Conservation (phyloP, 2,329 filamentous ascomycete genomes). For the Phaeosphaeria sp. region DNA sequence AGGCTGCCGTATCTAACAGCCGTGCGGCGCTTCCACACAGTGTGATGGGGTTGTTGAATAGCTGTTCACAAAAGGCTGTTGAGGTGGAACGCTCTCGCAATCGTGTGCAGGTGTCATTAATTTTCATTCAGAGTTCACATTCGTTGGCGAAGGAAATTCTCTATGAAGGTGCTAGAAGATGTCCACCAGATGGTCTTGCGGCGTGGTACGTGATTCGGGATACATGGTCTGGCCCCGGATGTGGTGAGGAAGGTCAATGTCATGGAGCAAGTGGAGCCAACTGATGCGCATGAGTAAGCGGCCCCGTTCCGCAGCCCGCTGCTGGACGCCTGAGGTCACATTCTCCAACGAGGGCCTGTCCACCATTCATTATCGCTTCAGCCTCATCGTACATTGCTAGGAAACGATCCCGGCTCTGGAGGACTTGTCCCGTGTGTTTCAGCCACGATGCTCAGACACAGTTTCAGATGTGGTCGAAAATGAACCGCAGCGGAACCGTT, state of each 20-base stretch:
- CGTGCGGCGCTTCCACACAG: background rate
- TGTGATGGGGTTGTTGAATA: background rate
- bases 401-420: background rate
- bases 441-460: background rate
- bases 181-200: background rate
- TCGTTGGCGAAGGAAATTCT: background rate
- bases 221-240: background rate
- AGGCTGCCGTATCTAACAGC: background rate
- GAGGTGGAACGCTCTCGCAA: background rate
- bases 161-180: background rate
- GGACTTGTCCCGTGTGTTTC: background rate
- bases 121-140: background rate
- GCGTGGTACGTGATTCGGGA: background rate
- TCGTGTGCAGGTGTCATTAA: background rate
- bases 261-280: too few relatives aligned
- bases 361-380: background rate
- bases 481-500: background rate
- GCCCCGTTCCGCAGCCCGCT: background rate
- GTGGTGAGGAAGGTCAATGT: background rate
- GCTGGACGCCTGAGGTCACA: background rate
- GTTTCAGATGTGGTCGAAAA: background rate
- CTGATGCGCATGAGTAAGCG: background rate
- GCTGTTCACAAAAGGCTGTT: background rate
- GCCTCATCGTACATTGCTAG: background rate
- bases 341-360: background rate